Conservation (phyloP, 2,329 filamentous ascomycete genomes). For the Chrysoporthe deuterocubensis region DNA sequence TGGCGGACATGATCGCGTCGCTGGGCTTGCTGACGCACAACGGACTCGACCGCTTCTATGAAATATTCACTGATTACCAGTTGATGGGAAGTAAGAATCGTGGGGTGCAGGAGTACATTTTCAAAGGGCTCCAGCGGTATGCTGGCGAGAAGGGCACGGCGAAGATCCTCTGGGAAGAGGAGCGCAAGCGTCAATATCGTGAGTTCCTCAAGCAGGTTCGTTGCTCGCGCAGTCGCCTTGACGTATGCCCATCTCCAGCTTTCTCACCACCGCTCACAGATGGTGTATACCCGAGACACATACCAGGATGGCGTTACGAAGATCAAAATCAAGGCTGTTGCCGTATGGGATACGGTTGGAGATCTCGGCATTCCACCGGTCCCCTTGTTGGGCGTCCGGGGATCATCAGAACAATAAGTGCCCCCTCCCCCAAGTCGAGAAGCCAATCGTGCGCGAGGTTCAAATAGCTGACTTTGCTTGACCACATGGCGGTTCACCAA, state of each 20-base stretch:
- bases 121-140: slow-evolving; percentile 33
- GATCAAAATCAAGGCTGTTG: slow-evolving; percentile 50
- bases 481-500: slow-evolving; percentile 45
- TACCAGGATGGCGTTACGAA: slow-evolving; percentile 37
- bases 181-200: slow-evolving; percentile 41
- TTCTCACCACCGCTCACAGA: slow-evolving; percentile 28
- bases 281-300: slow-evolving; percentile 41
- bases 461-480: slow-evolving; percentile 30
- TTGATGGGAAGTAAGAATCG: slow-evolving; percentile 36
- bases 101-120: slow-evolving; percentile 29
- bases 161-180: slow-evolving; percentile 39
- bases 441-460: neutral
- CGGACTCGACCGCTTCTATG: slow-evolving; percentile 48
- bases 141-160: slow-evolving; percentile 33
- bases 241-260: too few species aligned
- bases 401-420: slow-evolving; percentile 41
- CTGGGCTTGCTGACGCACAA: slow-evolving; percentile 48
- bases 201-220: slow-evolving; percentile 40
- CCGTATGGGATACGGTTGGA: slow-evolving; percentile 56
- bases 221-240: neutral
- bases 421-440: neutral
- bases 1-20: slow-evolving; percentile 43
- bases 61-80: slow-evolving; percentile 46
- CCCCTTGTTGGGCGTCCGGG: slow-evolving; percentile 42
- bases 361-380: slow-evolving; percentile 48